phyloP scores from a whole-genome alignment of 2,329 filamentous ascomycete species.

The Penicillium corylophilum region DNA sequence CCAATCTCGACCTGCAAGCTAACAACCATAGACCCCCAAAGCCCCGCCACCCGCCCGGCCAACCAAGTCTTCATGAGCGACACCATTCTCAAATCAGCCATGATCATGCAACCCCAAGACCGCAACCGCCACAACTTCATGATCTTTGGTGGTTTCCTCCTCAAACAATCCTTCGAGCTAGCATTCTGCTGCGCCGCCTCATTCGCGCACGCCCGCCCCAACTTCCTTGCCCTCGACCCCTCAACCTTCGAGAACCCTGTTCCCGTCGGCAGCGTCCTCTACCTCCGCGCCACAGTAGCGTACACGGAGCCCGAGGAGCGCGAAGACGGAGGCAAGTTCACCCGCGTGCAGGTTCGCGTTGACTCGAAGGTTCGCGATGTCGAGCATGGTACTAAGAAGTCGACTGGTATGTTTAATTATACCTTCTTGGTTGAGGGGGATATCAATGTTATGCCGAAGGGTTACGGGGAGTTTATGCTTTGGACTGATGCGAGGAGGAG shows the following conservation, averaged over 20 bases:
- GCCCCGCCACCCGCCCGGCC: constrained; percentile 53
- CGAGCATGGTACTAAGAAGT: constrained; percentile 65
- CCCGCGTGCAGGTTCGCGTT: constrained; percentile 67
- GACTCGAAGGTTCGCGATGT: constrained; percentile 71
- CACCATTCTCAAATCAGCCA: constrained; percentile 63
- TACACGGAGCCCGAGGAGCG: constrained; percentile 64
- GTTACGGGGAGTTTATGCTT: constrained; percentile 64
- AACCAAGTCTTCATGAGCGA: constrained; percentile 64
- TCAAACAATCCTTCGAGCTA: constrained; percentile 73
- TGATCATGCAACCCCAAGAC: constrained; percentile 74
- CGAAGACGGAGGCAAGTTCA: constrained; percentile 52
- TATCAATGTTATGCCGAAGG: constrained; percentile 64
- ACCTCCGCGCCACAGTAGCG: constrained; percentile 69
- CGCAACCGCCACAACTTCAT: constrained; percentile 71
- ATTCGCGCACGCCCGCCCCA: constrained; percentile 67
- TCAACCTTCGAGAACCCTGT: constrained; percentile 74
- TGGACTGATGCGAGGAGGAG: constrained; percentile 62
- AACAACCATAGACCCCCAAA: constrained; percentile 51
- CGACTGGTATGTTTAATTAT: constrained; percentile 74
- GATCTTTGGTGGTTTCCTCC: constrained; percentile 74
- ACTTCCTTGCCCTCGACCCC: constrained; percentile 70
- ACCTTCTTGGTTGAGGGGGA: constrained; percentile 67
- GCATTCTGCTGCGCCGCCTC: constrained; percentile 73
- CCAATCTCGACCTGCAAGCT: neutral
- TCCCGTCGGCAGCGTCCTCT: constrained; percentile 71